Evolutionary conservation across 805 yeast species (phyloP).

Genomic region (Saturnispora galanensis): DNA sequence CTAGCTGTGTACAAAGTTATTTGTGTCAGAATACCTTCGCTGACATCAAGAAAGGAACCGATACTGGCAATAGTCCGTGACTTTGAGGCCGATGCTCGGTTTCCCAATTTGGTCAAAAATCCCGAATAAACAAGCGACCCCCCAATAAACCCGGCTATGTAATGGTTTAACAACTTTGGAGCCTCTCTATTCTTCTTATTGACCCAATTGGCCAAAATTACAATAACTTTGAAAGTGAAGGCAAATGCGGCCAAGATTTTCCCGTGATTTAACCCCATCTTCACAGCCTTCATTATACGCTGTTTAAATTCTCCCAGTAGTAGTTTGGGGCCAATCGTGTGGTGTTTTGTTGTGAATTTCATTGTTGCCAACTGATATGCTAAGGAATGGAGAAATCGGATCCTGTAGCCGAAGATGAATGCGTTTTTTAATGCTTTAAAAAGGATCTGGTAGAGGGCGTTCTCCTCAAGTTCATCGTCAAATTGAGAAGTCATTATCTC

Average conservation of each 20-base stretch:
- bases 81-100: neutral
- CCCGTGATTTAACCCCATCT: constrained; percentile 25
- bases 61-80: neutral
- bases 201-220: constrained; percentile 6
- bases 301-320: constrained; percentile 10
- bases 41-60: constrained; percentile 9
- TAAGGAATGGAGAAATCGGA: constrained; percentile 23
- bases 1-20: constrained; percentile 66
- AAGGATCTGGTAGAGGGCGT: neutral
- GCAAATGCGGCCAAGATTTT: constrained; percentile 25
- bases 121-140: constrained; percentile 27
- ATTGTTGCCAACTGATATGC: constrained; percentile 21
- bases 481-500: neutral
- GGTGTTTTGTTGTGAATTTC: neutral
- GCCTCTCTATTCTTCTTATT: neutral
- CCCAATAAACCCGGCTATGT: constrained; percentile 24
- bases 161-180: constrained; percentile 8
- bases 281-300: constrained; percentile 16
- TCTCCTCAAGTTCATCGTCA: neutral
- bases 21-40: constrained; percentile 48
- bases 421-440: constrained; percentile 16
- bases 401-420: constrained; percentile 25
- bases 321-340: neutral
- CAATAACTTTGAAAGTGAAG: constrained; percentile 17
- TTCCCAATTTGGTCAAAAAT: constrained; percentile 8